A percentile compares a stretch with the other conserved stretches of the same genome.
phyloP scores from a whole-genome alignment of 352 stramenopile genomes.

The Hyaloperonospora arabidopsidis region DNA sequence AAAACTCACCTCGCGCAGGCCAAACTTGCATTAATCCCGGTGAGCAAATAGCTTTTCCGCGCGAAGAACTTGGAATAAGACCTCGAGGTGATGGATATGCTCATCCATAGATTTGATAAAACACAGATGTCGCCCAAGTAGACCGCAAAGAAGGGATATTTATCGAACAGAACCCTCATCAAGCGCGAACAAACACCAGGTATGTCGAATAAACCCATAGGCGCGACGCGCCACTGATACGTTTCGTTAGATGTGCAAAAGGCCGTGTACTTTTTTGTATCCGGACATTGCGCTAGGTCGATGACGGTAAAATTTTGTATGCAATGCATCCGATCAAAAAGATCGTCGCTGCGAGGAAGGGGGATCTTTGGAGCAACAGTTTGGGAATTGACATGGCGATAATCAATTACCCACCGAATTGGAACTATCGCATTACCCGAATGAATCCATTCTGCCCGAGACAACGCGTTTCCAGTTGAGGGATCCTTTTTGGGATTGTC shows the following conservation, averaged over 20 bases:
- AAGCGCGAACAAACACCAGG: conserved; percentile 12
- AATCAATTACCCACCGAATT: conserved; percentile 14
- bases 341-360: conserved; percentile 6
- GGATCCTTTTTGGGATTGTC: background rate
- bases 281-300: conserved; percentile 15
- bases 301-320: conserved; percentile 12
- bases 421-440: background rate
- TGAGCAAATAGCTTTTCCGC: conserved; percentile 18
- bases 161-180: conserved; percentile 28
- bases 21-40: conserved; percentile 23
- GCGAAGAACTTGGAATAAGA: conserved; percentile 21
- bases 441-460: background rate
- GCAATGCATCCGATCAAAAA: conserved; percentile 12
- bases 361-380: conserved; percentile 9
- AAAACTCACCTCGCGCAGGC: conserved; percentile 13
- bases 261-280: background rate
- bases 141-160: conserved; percentile 17
- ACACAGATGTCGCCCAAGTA: conserved; percentile 32
- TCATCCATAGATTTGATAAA: conserved; percentile 9
- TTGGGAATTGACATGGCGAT: conserved; percentile 14
- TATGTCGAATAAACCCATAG: conserved; percentile 32
- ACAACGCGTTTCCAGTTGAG: background rate
- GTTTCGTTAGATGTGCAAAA: conserved; percentile 16
- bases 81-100: conserved; percentile 16
- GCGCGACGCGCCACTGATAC: conserved; percentile 31